These are phyloP conservation scores for Piromyces sp. DNA, from an alignment of 192 early-diverging fungal genomes.

Conservation along the genomic window DNA sequence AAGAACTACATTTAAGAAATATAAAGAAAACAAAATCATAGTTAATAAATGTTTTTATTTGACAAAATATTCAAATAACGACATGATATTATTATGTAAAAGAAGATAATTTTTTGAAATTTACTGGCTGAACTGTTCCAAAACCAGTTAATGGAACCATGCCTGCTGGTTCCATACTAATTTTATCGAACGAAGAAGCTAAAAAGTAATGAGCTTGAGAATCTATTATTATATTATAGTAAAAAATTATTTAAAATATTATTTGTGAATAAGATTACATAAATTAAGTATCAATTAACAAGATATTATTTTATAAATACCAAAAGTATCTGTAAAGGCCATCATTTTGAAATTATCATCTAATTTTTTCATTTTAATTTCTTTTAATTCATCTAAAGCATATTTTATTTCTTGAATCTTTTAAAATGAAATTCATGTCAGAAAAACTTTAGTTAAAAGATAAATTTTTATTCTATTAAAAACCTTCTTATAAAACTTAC, in stretches of 20 bases:
- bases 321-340: conserved; percentile 51
- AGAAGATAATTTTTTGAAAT: too few species aligned
- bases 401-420: background rate
- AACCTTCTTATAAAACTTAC: too few species aligned
- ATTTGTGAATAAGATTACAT: too few species aligned
- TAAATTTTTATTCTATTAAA: too few species aligned
- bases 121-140: conserved; percentile 11
- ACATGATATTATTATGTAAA: too few species aligned
- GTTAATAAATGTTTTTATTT: too few species aligned
- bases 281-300: too few species aligned
- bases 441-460: too few species aligned
- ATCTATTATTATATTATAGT: conserved; percentile 11
- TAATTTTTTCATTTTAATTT: conserved; percentile 16
- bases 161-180: conserved; percentile 40
- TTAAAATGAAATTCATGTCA: too few species aligned
- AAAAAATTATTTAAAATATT: too few species aligned
- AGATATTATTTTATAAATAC: too few species aligned
- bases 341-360: conserved; percentile 22
- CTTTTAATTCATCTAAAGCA: conserved; percentile 6
- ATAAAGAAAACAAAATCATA: background rate
- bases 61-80: too few species aligned
- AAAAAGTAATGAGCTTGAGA: conserved; percentile 45
- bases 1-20: conserved; percentile 18
- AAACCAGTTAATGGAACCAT: conserved; percentile 38
- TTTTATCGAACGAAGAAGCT: conserved; percentile 43